phyloP scores from a whole-genome alignment of 1,284 basidiomycete species.

The Xerocomus nothofagi region DNA sequence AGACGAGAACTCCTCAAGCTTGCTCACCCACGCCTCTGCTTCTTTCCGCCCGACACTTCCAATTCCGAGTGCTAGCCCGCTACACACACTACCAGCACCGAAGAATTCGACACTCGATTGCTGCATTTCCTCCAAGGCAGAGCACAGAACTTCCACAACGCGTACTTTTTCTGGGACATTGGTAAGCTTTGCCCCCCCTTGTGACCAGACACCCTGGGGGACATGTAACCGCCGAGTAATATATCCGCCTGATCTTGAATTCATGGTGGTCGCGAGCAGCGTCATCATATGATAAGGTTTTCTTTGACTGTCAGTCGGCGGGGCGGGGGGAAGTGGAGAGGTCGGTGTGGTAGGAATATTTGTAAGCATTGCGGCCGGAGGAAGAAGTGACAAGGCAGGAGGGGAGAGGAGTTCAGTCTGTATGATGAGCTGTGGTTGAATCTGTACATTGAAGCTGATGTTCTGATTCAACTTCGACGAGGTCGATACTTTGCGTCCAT shows the following conservation, averaged over 20 bases:
- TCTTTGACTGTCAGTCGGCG: constrained; percentile 72
- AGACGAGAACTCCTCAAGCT: constrained; percentile 68
- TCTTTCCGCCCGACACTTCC: constrained; percentile 68
- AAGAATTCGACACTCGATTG: constrained; percentile 65
- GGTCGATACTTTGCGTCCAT: constrained; percentile 59
- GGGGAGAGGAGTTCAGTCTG: constrained; percentile 53
- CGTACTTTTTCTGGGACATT: constrained; percentile 85
- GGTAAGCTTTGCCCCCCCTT: constrained; percentile 79
- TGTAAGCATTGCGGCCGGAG: constrained; percentile 51
- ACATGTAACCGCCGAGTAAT: constrained; percentile 87
- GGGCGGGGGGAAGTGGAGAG: constrained; percentile 68
- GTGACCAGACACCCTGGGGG: constrained; percentile 88
- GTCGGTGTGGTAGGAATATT: constrained; percentile 68
- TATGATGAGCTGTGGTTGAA: constrained; percentile 47
- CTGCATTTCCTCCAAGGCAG: constrained; percentile 76
- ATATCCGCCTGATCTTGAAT: constrained; percentile 81
- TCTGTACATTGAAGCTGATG: constrained; percentile 37
- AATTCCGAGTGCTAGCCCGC: constrained; percentile 68
- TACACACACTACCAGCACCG: constrained; percentile 75
- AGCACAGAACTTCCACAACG: constrained; percentile 75
- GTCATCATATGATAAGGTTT: constrained; percentile 92
- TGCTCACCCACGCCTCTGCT: constrained; percentile 68
- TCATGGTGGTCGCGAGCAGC: constrained; percentile 78
- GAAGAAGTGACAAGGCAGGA: constrained; percentile 43
- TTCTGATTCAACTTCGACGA: constrained; percentile 57